These are phyloP conservation scores for Saxophila tyrrhenica DNA, from an alignment of 495 filamentous ascomycete genomes.

Conservation along the genomic window DNA sequence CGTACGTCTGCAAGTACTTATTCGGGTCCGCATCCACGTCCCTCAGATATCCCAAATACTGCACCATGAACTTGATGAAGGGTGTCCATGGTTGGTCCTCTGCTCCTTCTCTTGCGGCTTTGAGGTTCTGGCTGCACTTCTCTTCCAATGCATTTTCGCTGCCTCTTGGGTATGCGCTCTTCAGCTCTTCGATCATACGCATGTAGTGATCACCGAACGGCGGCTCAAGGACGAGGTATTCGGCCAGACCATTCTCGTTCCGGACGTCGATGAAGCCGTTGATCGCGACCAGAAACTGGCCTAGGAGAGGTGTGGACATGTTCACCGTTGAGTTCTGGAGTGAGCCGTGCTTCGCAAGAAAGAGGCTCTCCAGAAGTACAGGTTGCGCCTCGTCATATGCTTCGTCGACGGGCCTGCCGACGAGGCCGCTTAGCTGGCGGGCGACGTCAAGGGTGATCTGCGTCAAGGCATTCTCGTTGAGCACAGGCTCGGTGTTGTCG, in stretches of 20 bases:
- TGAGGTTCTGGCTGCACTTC: constrained; percentile 43
- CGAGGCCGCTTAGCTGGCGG: background rate
- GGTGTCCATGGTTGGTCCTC: constrained; percentile 59
- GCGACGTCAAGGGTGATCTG: background rate
- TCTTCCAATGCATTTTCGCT: constrained; percentile 45
- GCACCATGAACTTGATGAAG: constrained; percentile 64
- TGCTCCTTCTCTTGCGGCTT: constrained; percentile 41
- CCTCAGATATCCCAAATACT: constrained; percentile 67
- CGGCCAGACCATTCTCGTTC: constrained; percentile 44
- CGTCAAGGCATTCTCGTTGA: background rate
- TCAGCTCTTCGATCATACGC: constrained; percentile 55
- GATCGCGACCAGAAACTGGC: constrained; percentile 44
- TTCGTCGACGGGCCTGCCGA: background rate
- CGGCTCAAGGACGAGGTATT: constrained; percentile 53
- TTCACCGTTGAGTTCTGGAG: background rate
- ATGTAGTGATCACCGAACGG: constrained; percentile 54
- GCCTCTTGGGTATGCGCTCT: constrained; percentile 39
- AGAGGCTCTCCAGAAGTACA: background rate
- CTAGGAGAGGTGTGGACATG: constrained; percentile 15
- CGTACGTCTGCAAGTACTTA: constrained; percentile 63
- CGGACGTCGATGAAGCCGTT: constrained; percentile 41
- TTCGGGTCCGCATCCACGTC: constrained; percentile 54
- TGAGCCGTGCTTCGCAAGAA: background rate
- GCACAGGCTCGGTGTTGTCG: background rate
- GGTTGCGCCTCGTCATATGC: background rate